A percentile compares a stretch with the other conserved stretches of the same genome.
phyloP scores from a whole-genome alignment of 129 eudicot genomes.

The Cynara cardunculus region DNA sequence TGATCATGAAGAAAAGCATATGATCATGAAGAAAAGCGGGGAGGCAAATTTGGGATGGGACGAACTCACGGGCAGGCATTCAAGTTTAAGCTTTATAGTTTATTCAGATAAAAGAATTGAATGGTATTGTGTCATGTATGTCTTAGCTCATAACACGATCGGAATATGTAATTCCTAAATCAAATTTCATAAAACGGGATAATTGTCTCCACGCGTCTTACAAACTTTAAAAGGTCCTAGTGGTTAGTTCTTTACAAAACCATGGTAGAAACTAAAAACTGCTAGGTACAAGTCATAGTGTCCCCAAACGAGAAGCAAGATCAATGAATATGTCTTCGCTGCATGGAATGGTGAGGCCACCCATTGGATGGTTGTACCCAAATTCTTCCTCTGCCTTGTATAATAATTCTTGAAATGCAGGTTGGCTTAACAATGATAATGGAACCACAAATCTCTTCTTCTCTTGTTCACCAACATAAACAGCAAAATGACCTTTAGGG shows the following conservation, averaged over 20 bases:
- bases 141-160: too few relatives aligned
- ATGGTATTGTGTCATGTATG: too few relatives aligned
- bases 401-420: neutral
- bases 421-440: neutral
- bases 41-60: too few relatives aligned
- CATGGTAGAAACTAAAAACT: neutral
- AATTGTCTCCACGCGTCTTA: neutral
- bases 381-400: constrained; percentile 17
- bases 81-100: too few relatives aligned
- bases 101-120: too few relatives aligned
- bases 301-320: constrained; percentile 14
- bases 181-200: neutral
- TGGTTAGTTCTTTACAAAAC: neutral
- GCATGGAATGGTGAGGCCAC: constrained; percentile 19
- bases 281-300: neutral
- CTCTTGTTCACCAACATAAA: constrained; percentile 36
- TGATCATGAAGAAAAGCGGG: too few relatives aligned
- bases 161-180: too few relatives aligned
- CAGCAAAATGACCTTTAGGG: constrained; percentile 36
- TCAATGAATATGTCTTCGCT: constrained; percentile 29
- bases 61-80: too few relatives aligned
- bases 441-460: constrained; percentile 39
- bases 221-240: neutral
- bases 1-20: too few relatives aligned
- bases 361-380: constrained; percentile 47